Base-by-base conservation (phyloP, 768 basidiomycete genomes). In the Boletus rex-veris region DNA sequence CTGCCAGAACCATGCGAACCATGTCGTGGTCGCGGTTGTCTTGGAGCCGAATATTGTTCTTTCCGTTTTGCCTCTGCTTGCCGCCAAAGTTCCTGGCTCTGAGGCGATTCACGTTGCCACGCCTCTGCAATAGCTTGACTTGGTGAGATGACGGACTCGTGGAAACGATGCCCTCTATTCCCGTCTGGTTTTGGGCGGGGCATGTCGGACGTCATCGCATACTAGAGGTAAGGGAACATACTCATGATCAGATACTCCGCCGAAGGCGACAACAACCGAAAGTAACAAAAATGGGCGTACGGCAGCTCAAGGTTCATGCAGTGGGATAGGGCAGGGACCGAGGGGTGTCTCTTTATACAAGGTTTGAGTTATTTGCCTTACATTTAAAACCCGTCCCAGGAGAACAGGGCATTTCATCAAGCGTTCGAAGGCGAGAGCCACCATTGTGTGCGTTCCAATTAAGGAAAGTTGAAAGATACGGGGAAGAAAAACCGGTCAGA, bases 111-210 rank as follows among this genome's bases (percentile, higher is more conserved):
- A 45, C 74, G 71, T 64, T 77, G 80, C 87, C 87, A 88, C 50
- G 82, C 83, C 39, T 83, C 80, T 35, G 82, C 84, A 65, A 90
- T 88, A 28, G 80, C 77, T 57, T 83, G 80, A 5, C 81, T 80
- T 36, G 82, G 81, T 11, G 83, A 76, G 61, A 77, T 58, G 11
- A 48, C 58, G 46, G 64, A 54, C 40, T 70, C 68, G 49, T 54
- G 66, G 51, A 55, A 66, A 38, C 58, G 57, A 18, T 65, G 66
- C 53, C 48, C 65, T 68, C 58, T 66, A 52, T 58, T 70, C 42
- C 58, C 62, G 42, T 72, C 69, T 70, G 71, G 70, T 66, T 70
- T 70, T 12, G 70, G 58, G 59, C 52, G 60, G 48, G 70, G 60
- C 36, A 70, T 45, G 68, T 70, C 58, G 70, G 69, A 72, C 54